Percentiles rank a stretch among this genome's conserved stretches.
These are phyloP conservation scores for Atkinsonella texensis DNA, from an alignment of 2,329 filamentous ascomycete genomes.

Conservation along the genomic window DNA sequence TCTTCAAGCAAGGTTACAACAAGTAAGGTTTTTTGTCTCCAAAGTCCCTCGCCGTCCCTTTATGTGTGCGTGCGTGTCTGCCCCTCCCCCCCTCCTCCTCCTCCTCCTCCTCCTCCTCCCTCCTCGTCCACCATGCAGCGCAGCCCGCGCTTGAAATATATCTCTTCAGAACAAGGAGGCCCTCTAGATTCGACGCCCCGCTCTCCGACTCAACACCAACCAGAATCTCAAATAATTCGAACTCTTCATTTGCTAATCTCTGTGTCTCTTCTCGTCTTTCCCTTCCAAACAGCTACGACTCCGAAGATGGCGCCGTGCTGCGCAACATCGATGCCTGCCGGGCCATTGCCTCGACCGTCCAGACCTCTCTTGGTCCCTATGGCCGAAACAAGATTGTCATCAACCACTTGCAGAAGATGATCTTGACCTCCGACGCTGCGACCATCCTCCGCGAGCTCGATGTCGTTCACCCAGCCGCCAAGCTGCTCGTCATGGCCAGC, in stretches of 20 bases:
- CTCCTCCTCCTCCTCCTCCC: slow-evolving; percentile 11
- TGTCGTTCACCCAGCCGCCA: slow-evolving; percentile 94
- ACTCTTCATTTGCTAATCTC: not conserved
- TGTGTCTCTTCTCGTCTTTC: slow-evolving; percentile 18
- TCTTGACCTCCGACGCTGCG: slow-evolving; percentile 92
- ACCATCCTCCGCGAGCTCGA: slow-evolving; percentile 96
- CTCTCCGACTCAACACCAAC: no score
- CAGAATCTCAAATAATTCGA: no score
- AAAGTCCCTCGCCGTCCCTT: no score
- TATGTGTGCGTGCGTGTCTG: not conserved
- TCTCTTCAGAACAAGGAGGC: no score
- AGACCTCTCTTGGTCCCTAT: slow-evolving; percentile 93
- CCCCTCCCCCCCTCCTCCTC: no score
- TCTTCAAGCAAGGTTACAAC: slow-evolving; percentile 95
- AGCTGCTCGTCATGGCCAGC: slow-evolving; percentile 95
- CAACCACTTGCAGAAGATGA: slow-evolving; percentile 99
- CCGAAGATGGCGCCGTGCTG: slow-evolving; percentile 96
- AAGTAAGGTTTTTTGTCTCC: slow-evolving; percentile 48
- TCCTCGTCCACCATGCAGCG: slow-evolving; percentile 3
- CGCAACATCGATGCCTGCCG: slow-evolving; percentile 98
- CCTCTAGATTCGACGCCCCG: no score
- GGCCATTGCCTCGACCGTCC: slow-evolving; percentile 88
- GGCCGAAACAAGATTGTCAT: slow-evolving; percentile 99
- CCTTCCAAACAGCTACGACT: slow-evolving; percentile 70
- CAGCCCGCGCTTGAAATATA: no score